These are phyloP conservation scores for Malassezia pachydermatis DNA, from an alignment of 1,284 basidiomycete species.

Conservation along the genomic window DNA sequence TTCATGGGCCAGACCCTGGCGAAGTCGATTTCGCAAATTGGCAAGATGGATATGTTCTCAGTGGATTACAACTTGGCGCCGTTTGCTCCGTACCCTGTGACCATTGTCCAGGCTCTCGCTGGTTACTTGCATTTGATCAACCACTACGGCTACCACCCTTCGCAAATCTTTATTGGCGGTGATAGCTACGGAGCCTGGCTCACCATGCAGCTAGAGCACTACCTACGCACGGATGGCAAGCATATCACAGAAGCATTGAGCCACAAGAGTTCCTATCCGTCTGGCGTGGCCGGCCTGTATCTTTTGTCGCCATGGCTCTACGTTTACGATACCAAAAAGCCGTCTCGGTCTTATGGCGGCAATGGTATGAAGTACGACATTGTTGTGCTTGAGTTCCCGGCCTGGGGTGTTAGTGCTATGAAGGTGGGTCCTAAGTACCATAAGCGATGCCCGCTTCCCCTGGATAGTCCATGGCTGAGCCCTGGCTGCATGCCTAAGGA, in stretches of 20 bases:
- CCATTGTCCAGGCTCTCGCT: slow-evolving; percentile 34
- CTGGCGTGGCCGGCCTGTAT: slow-evolving; percentile 26
- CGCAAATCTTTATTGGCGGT: slow-evolving; percentile 42
- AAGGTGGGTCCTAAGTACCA: slow-evolving; percentile 1
- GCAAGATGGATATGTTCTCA: slow-evolving; percentile 37
- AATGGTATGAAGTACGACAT: slow-evolving; percentile 25
- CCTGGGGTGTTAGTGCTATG: slow-evolving; percentile 30
- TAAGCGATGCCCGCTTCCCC: neutral
- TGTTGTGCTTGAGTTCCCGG: slow-evolving; percentile 24
- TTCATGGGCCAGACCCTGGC: slow-evolving; percentile 39
- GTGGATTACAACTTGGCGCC: slow-evolving; percentile 46
- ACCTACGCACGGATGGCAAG: slow-evolving; percentile 32
- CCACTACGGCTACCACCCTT: slow-evolving; percentile 31
- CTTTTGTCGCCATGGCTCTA: slow-evolving; percentile 33
- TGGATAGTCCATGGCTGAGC: neutral
- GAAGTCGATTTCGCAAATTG: slow-evolving; percentile 25
- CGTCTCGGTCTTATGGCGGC: neutral
- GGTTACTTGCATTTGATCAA: slow-evolving; percentile 35
- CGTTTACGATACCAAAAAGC: slow-evolving; percentile 18
- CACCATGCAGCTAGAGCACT: slow-evolving; percentile 36
- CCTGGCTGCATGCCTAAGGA: neutral
- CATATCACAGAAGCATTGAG: slow-evolving; percentile 14
- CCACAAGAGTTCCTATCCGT: neutral
- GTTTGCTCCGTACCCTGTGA: slow-evolving; percentile 30
- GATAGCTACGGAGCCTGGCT: slow-evolving; percentile 38